phyloP scores from a whole-genome alignment of 1,284 basidiomycete species.

The Papiliotrema flavescens region DNA sequence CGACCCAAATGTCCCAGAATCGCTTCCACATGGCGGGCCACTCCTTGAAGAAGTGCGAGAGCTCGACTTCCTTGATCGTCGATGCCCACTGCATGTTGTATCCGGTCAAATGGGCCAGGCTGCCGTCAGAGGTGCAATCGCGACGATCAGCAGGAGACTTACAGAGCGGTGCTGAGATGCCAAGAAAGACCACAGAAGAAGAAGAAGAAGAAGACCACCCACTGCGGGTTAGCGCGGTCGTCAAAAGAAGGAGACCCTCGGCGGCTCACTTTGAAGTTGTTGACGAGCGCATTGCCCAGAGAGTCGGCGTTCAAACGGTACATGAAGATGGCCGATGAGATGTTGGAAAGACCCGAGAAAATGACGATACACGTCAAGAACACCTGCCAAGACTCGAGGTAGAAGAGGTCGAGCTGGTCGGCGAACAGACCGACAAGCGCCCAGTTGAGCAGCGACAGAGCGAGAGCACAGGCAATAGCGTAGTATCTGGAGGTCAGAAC shows the following conservation, averaged over 20 bases:
- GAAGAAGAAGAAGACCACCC: constrained; percentile 62
- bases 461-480: constrained; percentile 36
- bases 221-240: constrained; percentile 7
- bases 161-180: constrained; percentile 66
- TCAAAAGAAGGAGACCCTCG: not conserved
- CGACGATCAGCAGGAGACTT: constrained; percentile 4
- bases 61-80: constrained; percentile 56
- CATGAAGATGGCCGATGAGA: constrained; percentile 67
- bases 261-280: constrained; percentile 34
- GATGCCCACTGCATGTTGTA: constrained; percentile 62
- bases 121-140: constrained; percentile 2
- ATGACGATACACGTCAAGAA: constrained; percentile 66
- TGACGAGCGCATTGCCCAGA: constrained; percentile 35
- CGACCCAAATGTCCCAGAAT: constrained; percentile 55
- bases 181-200: constrained; percentile 77
- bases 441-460: constrained; percentile 35
- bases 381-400: constrained; percentile 42
- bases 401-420: constrained; percentile 36
- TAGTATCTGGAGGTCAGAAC: constrained; percentile 22
- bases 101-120: constrained; percentile 71
- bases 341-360: constrained; percentile 69
- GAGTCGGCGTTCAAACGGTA: constrained; percentile 63
- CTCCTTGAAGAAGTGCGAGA: constrained; percentile 82
- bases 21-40: constrained; percentile 74
- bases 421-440: constrained; percentile 34